These are phyloP conservation scores for Globisporangium cederbergense DNA, from an alignment of 352 stramenopile species.

Conservation along the genomic window DNA sequence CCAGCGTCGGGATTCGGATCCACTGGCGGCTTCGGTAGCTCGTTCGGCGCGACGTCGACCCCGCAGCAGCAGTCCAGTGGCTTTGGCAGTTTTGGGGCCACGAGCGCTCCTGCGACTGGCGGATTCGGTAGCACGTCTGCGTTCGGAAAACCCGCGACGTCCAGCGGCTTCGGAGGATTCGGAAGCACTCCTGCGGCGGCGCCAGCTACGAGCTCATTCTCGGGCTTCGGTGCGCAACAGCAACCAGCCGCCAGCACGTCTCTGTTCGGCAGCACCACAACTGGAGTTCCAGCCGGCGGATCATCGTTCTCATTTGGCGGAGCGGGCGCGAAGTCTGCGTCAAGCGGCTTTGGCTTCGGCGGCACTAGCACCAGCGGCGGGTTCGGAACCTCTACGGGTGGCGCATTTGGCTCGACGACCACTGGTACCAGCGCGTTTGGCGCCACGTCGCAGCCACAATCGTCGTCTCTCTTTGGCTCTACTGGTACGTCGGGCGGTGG, in stretches of 20 bases:
- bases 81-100: slow-evolving; percentile 52
- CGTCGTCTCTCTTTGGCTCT: slow-evolving; percentile 46
- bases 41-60: slow-evolving; percentile 44
- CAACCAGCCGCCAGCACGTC: slow-evolving; percentile 32
- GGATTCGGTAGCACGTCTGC: slow-evolving; percentile 40
- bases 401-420: slow-evolving; percentile 29
- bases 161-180: slow-evolving; percentile 36
- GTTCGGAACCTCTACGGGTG: slow-evolving; percentile 34
- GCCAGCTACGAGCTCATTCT: slow-evolving; percentile 33
- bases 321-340: slow-evolving; percentile 27
- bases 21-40: slow-evolving; percentile 41
- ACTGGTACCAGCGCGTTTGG: slow-evolving; percentile 38
- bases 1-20: slow-evolving; percentile 40
- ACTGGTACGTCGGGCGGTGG: slow-evolving; percentile 27
- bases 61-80: slow-evolving; percentile 32
- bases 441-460: slow-evolving; percentile 27
- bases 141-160: slow-evolving; percentile 43
- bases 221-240: slow-evolving; percentile 30
- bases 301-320: slow-evolving; percentile 41
- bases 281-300: slow-evolving; percentile 25
- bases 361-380: slow-evolving; percentile 21
- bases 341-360: slow-evolving; percentile 44
- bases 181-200: slow-evolving; percentile 30
- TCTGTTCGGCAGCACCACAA: slow-evolving; percentile 36
- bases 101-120: slow-evolving; percentile 29